A percentile compares a stretch with the other conserved stretches of the same genome.
These are phyloP conservation scores for Aureobasidium vineae DNA, from an alignment of 2,329 filamentous ascomycete species.

Conservation along the genomic window DNA sequence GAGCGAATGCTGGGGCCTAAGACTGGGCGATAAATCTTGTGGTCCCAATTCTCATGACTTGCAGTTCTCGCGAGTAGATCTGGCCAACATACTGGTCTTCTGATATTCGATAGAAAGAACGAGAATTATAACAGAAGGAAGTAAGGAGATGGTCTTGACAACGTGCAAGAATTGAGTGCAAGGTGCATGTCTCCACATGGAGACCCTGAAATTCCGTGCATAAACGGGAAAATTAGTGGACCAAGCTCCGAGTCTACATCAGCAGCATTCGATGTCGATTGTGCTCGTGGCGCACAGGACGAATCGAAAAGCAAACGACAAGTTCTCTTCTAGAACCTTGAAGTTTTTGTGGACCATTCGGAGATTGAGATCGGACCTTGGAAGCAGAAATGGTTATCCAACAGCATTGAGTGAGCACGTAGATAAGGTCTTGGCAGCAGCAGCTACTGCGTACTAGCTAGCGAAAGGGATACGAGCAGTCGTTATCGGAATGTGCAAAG, in stretches of 20 bases:
- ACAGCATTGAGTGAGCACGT: background rate
- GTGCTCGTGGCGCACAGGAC: background rate
- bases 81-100: background rate
- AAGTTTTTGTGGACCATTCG: background rate
- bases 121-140: background rate
- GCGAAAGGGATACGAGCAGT: background rate
- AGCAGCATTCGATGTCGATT: background rate
- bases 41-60: background rate
- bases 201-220: background rate
- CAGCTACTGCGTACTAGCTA: background rate
- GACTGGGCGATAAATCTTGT: background rate
- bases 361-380: background rate
- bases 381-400: background rate
- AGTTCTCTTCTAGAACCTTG: background rate
- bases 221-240: background rate
- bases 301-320: background rate
- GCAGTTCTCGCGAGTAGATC: background rate
- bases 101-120: background rate
- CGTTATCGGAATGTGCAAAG: background rate
- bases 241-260: background rate
- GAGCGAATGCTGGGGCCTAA: background rate
- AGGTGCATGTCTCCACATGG: background rate
- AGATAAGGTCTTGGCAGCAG: background rate
- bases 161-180: background rate
- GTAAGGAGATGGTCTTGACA: background rate